Percentiles rank a stretch among this genome's conserved stretches.
Conservation (phyloP, 441 rosid genomes). For the Macaranga tanarius region DNA sequence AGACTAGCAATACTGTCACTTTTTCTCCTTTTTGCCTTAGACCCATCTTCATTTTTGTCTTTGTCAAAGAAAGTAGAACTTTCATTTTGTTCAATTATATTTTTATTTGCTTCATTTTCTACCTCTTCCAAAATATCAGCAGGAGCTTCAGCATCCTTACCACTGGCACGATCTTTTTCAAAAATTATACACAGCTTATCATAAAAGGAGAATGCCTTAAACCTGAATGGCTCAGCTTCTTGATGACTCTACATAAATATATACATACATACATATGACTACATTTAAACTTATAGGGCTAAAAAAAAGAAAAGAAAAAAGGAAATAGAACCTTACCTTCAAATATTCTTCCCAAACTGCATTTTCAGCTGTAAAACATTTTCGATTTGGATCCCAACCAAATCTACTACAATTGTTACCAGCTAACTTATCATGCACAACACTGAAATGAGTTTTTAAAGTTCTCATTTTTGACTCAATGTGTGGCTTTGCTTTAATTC, state of each 20-base stretch:
- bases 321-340: background rate
- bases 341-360: background rate
- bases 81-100: background rate
- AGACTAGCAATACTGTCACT: background rate
- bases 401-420: background rate
- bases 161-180: background rate
- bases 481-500: constrained; percentile 4
- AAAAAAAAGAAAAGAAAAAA: no score
- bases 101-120: background rate
- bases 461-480: background rate
- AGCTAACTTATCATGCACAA: background rate
- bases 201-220: background rate
- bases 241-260: background rate
- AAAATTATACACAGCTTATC: background rate
- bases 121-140: background rate
- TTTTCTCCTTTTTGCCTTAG: background rate
- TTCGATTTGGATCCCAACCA: background rate
- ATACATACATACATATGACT: background rate
- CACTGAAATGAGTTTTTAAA: background rate
- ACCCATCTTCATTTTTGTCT: background rate
- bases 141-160: background rate
- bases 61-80: background rate
- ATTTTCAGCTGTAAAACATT: background rate
- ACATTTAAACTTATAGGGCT: no score
- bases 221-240: background rate